These are phyloP conservation scores for Medicago arabica DNA, from an alignment of 306 rosid species.

Conservation along the genomic window DNA sequence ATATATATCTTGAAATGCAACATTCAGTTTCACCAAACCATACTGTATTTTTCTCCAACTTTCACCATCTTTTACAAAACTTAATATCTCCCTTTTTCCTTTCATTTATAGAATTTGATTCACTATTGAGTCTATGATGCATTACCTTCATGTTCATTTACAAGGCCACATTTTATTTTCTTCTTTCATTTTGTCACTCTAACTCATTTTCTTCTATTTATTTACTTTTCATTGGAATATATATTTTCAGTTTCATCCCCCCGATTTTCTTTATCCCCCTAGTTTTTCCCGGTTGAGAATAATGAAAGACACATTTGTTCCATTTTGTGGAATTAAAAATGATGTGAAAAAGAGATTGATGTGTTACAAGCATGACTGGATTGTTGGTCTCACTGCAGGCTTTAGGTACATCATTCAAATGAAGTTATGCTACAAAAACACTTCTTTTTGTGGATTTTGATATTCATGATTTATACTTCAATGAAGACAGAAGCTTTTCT, in stretches of 20 bases:
- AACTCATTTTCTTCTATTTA: too few relatives aligned
- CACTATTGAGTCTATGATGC: too few relatives aligned
- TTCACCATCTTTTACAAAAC: constrained; percentile 1
- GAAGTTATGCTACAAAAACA: constrained; percentile 1
- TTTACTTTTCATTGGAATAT: too few relatives aligned
- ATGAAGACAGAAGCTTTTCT: background rate
- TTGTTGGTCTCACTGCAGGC: constrained; percentile 67
- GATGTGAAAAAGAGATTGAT: constrained; percentile 62
- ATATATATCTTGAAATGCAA: background rate
- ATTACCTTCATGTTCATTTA: background rate
- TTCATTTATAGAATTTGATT: constrained; percentile 2
- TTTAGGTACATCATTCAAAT: constrained; percentile 54
- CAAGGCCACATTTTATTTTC: background rate
- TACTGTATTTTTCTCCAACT: background rate
- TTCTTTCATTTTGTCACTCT: background rate
- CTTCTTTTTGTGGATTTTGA: constrained; percentile 12
- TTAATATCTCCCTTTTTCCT: background rate
- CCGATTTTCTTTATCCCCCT: too few relatives aligned
- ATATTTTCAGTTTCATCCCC: too few relatives aligned
- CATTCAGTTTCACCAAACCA: constrained; percentile 27
- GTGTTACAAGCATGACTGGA: constrained; percentile 84
- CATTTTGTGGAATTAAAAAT: constrained; percentile 71
- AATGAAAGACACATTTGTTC: constrained; percentile 80
- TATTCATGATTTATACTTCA: background rate
- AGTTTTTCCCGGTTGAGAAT: background rate